Percentiles rank a stretch among this genome's conserved stretches.
Conservation (phyloP, 805 yeast genomes). For the Candida wancherniae region DNA sequence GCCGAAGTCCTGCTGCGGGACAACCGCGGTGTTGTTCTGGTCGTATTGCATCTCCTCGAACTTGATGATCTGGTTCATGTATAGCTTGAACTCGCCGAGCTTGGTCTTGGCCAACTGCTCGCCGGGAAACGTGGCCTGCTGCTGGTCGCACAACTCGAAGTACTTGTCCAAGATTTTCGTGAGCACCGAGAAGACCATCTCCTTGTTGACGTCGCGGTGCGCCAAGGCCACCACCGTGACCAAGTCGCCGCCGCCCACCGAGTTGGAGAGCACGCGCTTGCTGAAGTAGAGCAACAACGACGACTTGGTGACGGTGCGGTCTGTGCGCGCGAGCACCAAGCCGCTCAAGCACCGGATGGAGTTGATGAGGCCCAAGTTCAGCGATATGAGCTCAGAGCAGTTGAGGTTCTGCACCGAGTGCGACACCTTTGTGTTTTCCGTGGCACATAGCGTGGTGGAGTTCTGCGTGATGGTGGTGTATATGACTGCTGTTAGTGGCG, state of each 20-base stretch:
- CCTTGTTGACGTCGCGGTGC: slow-evolving; percentile 39
- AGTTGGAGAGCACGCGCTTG: slow-evolving; percentile 39
- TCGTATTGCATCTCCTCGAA: slow-evolving; percentile 46
- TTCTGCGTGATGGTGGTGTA: slow-evolving; percentile 48
- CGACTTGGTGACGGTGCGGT: slow-evolving; percentile 22
- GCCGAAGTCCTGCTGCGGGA: slow-evolving; percentile 18
- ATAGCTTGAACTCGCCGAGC: slow-evolving; percentile 49
- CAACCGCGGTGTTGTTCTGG: slow-evolving; percentile 34
- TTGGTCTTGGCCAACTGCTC: slow-evolving; percentile 20
- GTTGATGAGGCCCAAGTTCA: slow-evolving; percentile 52
- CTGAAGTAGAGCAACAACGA: slow-evolving; percentile 42
- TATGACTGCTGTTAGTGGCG: no score
- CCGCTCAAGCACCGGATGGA: slow-evolving; percentile 41
- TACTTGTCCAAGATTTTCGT: slow-evolving; percentile 50
- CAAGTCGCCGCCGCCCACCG: slow-evolving; percentile 44
- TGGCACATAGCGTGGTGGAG: slow-evolving; percentile 56
- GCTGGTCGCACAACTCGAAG: slow-evolving; percentile 33
- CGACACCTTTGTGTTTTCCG: slow-evolving; percentile 45
- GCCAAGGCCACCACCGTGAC: slow-evolving; percentile 49
- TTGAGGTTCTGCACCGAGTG: slow-evolving; percentile 41
- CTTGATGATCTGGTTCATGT: slow-evolving; percentile 52
- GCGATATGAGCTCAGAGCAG: slow-evolving; percentile 50
- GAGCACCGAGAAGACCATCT: slow-evolving; percentile 43
- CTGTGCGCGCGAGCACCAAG: slow-evolving; percentile 28
- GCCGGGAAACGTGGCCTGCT: slow-evolving; percentile 1